Evolutionary conservation across 345 rosid genomes (phyloP).

Genomic region (Boechera retrofracta): DNA sequence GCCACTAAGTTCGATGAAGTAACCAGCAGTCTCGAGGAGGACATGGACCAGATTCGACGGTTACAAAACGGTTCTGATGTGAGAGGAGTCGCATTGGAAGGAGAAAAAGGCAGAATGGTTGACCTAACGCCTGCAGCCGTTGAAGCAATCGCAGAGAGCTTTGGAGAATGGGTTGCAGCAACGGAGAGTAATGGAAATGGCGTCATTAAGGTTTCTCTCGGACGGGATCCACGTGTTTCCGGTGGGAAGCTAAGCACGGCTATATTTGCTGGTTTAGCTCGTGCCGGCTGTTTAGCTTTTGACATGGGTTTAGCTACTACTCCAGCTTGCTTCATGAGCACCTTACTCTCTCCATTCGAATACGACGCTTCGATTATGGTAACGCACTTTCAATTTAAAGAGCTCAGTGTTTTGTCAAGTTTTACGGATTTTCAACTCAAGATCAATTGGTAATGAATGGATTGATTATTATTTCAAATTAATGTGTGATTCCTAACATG

Average conservation of each 20-base stretch:
- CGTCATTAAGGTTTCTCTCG: constrained; percentile 67
- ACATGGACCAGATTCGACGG: constrained; percentile 73
- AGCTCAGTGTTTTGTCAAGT: not conserved
- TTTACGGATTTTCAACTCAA: not conserved
- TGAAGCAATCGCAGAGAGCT: constrained; percentile 91
- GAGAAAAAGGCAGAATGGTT: constrained; percentile 77
- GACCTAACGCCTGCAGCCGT: constrained; percentile 81
- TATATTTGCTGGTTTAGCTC: constrained; percentile 74
- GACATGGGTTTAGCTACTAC: constrained; percentile 96
- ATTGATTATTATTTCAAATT: not conserved
- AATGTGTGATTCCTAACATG: not conserved
- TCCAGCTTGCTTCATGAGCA: constrained; percentile 97
- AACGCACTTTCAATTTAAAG: not conserved
- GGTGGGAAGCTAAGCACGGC: constrained; percentile 72
- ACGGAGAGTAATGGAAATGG: constrained; percentile 47
- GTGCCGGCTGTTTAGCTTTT: constrained; percentile 77
- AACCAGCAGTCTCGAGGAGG: constrained; percentile 59
- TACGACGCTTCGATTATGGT: constrained; percentile 94
- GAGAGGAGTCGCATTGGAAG: constrained; percentile 89
- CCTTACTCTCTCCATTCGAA: constrained; percentile 68
- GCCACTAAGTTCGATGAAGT: constrained; percentile 50
- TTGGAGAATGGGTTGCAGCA: constrained; percentile 81
- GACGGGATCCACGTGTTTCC: constrained; percentile 82
- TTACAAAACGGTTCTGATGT: constrained; percentile 93
- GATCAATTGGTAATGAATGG: not conserved